Evolutionary conservation across 2,329 filamentous ascomycete genomes (phyloP), one percentile per base, ranked within the genome.

Genomic region (Stachybotrys elegans): DNA sequence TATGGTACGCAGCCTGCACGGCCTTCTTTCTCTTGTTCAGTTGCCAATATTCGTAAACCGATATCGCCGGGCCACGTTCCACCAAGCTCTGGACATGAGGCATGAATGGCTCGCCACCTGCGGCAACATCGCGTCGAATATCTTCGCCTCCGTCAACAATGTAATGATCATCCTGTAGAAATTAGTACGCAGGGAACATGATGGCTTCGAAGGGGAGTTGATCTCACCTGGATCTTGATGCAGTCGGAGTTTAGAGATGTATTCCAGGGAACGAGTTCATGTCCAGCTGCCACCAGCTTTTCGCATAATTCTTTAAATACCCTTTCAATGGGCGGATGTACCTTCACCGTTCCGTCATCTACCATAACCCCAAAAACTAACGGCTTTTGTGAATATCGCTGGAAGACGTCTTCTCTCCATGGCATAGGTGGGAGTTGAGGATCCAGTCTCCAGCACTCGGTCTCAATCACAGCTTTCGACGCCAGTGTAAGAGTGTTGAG

Each of bases 31-130:
- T 67, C 47, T 68, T 76, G 59, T 84, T 84, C 6, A 86, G 67
- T 51, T 84, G 79, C 81, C 81, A 86, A 59, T 85, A 86, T 5
- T 81, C 68, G 45, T 78, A 83, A 0, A 84, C 78, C 0, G 77
- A 81, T 13, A 84, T 77, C 1, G 77, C 56, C 11, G 68, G 51
- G 2, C 68, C 75, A 0, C 69, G 66, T 41, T 76, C 75, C 13
- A 84, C 58, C 6, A 85, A 65, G 0, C 63, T 68, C 53, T 82
- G 68, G 0, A 85, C 79, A 43, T 81, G 76, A 0, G 76, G 73
- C 3, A 83, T 71, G 32, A 71, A 72, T 0, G 81, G 80, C 44
- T 85, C 81, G 2, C 80, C 79, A 1, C 71, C 78, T 2, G 61
- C 67, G 5, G 59, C 54, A 0, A 85, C 61, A 22, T 78, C 78